These are phyloP conservation scores for Trichoderma sp. DNA, from an alignment of 2,329 filamentous ascomycete genomes.

Conservation along the genomic window DNA sequence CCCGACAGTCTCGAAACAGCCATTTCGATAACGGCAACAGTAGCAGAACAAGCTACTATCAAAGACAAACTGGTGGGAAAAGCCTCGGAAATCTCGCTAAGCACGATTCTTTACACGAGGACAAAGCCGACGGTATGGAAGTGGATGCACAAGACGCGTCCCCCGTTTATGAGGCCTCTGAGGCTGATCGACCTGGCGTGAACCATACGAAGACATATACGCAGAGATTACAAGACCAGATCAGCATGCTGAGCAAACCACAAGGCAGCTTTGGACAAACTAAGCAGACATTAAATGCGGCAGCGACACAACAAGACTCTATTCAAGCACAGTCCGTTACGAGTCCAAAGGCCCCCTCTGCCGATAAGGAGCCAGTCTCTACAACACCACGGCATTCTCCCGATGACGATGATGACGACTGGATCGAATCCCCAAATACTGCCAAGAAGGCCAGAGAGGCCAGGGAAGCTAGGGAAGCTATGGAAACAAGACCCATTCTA, in stretches of 20 bases:
- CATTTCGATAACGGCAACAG: constrained; percentile 69
- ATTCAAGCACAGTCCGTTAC: constrained; percentile 29
- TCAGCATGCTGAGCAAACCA: constrained; percentile 66
- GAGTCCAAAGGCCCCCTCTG: constrained; percentile 31
- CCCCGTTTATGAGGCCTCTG: constrained; percentile 33
- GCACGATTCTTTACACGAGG: constrained; percentile 44
- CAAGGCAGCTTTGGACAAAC: constrained; percentile 47
- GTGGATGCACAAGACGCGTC: constrained; percentile 42
- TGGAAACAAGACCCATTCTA: constrained; percentile 48
- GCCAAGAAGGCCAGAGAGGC: constrained; percentile 28
- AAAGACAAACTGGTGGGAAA: constrained; percentile 69
- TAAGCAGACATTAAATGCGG: constrained; percentile 44
- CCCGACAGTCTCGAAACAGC: constrained; percentile 70
- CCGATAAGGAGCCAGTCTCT: constrained; percentile 32
- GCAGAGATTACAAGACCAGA: constrained; percentile 87
- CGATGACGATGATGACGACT: constrained; percentile 54
- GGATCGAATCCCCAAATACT: constrained; percentile 54
- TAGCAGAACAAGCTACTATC: constrained; percentile 70
- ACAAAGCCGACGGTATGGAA: constrained; percentile 53
- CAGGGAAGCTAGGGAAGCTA: constrained; percentile 26
- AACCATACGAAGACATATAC: constrained; percentile 86
- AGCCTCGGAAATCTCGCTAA: constrained; percentile 56
- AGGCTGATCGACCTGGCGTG: constrained; percentile 43
- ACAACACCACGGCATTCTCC: constrained; percentile 60
- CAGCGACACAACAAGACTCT: constrained; percentile 15